Base-by-base conservation (phyloP, 139 green algal species). In the Limnomonas spitsbergensis region DNA sequence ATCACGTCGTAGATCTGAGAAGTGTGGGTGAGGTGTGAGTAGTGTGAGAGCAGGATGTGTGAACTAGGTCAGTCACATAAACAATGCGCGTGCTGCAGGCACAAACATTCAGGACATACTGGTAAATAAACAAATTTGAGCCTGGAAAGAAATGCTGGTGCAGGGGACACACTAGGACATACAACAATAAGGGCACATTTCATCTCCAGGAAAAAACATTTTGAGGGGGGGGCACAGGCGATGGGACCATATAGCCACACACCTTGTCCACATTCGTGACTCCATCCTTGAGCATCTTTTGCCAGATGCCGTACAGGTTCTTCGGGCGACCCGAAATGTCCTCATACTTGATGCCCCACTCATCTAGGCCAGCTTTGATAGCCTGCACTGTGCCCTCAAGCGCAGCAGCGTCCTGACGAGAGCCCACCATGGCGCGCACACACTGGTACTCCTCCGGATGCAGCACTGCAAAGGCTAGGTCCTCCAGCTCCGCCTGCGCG, bases 401-500 rank as follows among this genome's bases (percentile, higher is more conserved):
- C 4, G 77, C 80, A 0, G 27, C 77, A 31, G 80, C 42, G 42
- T 85, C 77, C 54, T 88, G 83, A 1, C 83, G 73, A 26, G 75
- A 38, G 39, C 39, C 2, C n/a, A 83, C 81, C 53, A 75, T 66
- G 29, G 34, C 32, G 54, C 69, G 79, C 24, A 88, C 69, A 38
- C 56, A 78, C 6, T 73, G 47, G 31, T 90, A 82, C 72, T 93
- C 85, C 32, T 82, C 76, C 0, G 92, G 86, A 32, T 87, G 77
- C 35, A 91, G 71, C 14, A 93, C 82, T 35, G 88, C 78, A 77
- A 98, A 98, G 34, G 84, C 88, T 6, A 94, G 75, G 80, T 98
- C 95, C 78, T 99, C 95, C 53, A 99, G 87, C 83, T 96, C 88
- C 0, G 93, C 89, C 78, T 98, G 98, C 36, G 97, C 14, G 68